A percentile compares a stretch with the other conserved stretches of the same genome.
Conservation (phyloP, 2,329 filamentous ascomycete genomes). For the Cyclaneusma minus region DNA sequence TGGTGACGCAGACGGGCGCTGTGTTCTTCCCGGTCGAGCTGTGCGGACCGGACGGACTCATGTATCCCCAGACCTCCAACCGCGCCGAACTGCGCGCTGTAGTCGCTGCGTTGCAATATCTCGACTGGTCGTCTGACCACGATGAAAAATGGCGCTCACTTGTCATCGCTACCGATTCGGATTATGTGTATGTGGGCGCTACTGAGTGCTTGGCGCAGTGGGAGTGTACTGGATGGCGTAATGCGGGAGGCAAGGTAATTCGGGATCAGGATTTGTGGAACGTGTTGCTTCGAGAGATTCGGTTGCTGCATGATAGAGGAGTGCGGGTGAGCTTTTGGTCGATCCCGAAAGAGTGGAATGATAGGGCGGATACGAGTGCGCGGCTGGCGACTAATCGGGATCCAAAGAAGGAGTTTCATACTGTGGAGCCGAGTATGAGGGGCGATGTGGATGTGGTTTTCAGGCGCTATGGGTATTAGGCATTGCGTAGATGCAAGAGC, state of each 20-base stretch:
- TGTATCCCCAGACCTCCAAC: slow-evolving; percentile 28
- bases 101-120: slow-evolving; percentile 30
- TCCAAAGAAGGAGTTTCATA: no score
- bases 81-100: slow-evolving; percentile 39
- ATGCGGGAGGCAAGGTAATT: slow-evolving; percentile 17
- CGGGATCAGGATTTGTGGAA: slow-evolving; percentile 39
- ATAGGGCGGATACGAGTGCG: slow-evolving; percentile 23
- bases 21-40: slow-evolving; percentile 24
- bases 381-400: no score
- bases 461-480: no score
- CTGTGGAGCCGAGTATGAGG: no score
- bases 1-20: slow-evolving; percentile 7
- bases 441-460: no score
- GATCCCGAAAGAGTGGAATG: slow-evolving; percentile 28
- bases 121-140: slow-evolving; percentile 26
- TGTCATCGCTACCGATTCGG: slow-evolving; percentile 37
- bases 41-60: slow-evolving; percentile 24
- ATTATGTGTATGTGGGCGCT: slow-evolving; percentile 30
- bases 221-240: slow-evolving; percentile 29
- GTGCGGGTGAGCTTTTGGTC: slow-evolving; percentile 30
- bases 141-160: slow-evolving; percentile 22
- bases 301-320: slow-evolving; percentile 14
- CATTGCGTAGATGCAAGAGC: no score
- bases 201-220: slow-evolving; percentile 27
- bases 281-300: slow-evolving; percentile 25